These are phyloP conservation scores for Cryptosporidium ubiquitum DNA, from an alignment of 169 alveolate species.

Conservation along the genomic window DNA sequence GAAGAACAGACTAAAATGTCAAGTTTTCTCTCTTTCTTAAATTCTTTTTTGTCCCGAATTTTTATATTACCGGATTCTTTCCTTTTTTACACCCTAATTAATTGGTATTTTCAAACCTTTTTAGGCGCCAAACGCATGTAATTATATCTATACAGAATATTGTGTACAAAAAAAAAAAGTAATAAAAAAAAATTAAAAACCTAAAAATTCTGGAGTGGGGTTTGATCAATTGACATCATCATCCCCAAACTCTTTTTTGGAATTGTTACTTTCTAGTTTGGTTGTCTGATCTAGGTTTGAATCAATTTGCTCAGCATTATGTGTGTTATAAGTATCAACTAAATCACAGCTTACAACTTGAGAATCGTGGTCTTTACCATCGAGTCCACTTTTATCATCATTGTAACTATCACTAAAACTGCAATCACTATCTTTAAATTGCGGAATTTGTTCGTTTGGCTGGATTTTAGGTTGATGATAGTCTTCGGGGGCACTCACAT, in stretches of 20 bases:
- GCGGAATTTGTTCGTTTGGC: not conserved
- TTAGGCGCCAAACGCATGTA: slow-evolving; percentile 11
- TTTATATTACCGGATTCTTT: not conserved
- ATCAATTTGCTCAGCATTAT: not conserved
- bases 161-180: not conserved
- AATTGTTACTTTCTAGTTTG: not conserved
- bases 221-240: not conserved
- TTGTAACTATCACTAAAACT: not conserved
- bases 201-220: not conserved
- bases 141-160: not conserved
- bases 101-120: not conserved
- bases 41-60: not conserved
- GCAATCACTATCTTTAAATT: not conserved
- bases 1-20: not conserved
- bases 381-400: not conserved
- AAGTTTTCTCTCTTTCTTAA: not conserved
- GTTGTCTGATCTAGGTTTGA: not conserved
- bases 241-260: not conserved
- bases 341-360: not conserved
- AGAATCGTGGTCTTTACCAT: not conserved
- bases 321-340: not conserved
- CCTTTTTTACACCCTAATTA: not conserved
- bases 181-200: not conserved
- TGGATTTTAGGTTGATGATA: not conserved
- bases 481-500: not conserved